Evolutionary conservation across 2,329 filamentous ascomycete genomes (phyloP).

Genomic region (Clonostachys byssicola): DNA sequence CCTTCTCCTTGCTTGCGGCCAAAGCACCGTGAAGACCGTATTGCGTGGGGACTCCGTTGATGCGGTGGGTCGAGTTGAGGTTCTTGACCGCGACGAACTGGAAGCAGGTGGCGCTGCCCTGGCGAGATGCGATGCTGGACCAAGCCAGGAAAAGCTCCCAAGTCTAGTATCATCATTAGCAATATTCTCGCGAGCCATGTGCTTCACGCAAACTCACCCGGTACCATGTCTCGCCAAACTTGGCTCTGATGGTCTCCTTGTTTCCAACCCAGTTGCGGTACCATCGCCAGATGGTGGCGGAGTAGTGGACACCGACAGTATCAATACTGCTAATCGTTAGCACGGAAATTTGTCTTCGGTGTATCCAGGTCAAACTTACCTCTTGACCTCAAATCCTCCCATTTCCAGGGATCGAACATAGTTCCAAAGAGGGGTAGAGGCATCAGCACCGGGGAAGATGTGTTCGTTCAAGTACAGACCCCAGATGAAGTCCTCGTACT

Average conservation of each 20-base stretch:
- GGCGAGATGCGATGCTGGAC: conserved; percentile 78
- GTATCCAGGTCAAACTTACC: neutral
- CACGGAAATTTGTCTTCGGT: neutral
- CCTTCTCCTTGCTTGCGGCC: conserved; percentile 16
- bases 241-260: conserved; percentile 84
- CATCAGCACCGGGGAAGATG: conserved; percentile 95
- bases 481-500: conserved; percentile 98
- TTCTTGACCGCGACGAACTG: conserved; percentile 88
- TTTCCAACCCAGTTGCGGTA: conserved; percentile 98
- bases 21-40: conserved; percentile 63
- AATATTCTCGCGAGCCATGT: neutral
- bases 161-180: conserved; percentile 46
- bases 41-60: conserved; percentile 69
- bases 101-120: conserved; percentile 81
- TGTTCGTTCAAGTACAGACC: conserved; percentile 99
- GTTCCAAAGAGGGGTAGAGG: conserved; percentile 86
- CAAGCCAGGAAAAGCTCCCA: conserved; percentile 91
- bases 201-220: conserved; percentile 55
- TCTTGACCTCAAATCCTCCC: conserved; percentile 70
- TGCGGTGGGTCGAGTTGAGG: conserved; percentile 79
- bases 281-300: conserved; percentile 94
- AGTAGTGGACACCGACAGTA: conserved; percentile 95
- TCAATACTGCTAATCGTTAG: conserved; percentile 52
- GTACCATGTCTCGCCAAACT: conserved; percentile 96
- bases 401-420: conserved; percentile 82